These are phyloP conservation scores for Nigrospora osmanthi DNA, from an alignment of 2,329 filamentous ascomycete genomes.

Conservation along the genomic window DNA sequence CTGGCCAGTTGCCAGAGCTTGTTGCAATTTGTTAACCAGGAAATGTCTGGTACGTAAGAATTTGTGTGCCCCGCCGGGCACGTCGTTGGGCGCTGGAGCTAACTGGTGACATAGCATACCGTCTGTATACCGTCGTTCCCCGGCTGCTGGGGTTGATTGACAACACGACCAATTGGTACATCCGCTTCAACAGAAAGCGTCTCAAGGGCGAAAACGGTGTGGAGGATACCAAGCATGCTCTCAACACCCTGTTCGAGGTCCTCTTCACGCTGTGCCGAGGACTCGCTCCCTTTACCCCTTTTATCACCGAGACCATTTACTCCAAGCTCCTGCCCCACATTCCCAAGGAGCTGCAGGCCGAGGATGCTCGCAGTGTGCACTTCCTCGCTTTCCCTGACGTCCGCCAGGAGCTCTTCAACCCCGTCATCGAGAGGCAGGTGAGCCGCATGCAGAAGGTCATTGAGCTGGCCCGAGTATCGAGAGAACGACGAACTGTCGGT, in stretches of 20 bases:
- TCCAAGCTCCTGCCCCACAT: slow-evolving; percentile 75
- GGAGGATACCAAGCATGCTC: slow-evolving; percentile 78
- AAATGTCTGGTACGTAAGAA: slow-evolving; percentile 65
- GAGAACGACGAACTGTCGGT: slow-evolving; percentile 77
- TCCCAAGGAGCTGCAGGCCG: slow-evolving; percentile 57
- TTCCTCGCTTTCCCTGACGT: slow-evolving; percentile 89
- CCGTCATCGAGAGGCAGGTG: slow-evolving; percentile 77
- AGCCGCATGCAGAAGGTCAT: slow-evolving; percentile 93
- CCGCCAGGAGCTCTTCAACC: slow-evolving; percentile 79
- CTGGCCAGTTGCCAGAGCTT: slow-evolving; percentile 86
- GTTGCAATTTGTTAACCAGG: slow-evolving; percentile 82
- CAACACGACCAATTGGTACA: slow-evolving; percentile 98
- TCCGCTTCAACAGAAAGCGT: slow-evolving; percentile 53
- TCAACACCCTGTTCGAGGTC: slow-evolving; percentile 92
- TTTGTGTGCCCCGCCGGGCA: background rate
- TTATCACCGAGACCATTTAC: slow-evolving; percentile 94
- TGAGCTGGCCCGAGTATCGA: slow-evolving; percentile 76
- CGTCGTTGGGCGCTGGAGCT: slow-evolving; percentile 1
- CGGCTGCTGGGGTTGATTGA: slow-evolving; percentile 78
- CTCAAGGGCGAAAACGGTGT: slow-evolving; percentile 84
- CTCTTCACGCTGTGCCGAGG: slow-evolving; percentile 82
- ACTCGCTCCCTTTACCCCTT: slow-evolving; percentile 90
- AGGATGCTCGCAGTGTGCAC: slow-evolving; percentile 81
- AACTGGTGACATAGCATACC: slow-evolving; percentile 45
- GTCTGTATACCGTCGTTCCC: slow-evolving; percentile 86